Evolutionary conservation across 1,284 basidiomycete genomes (phyloP).

Genomic region (Apiotrichum montevideense): DNA sequence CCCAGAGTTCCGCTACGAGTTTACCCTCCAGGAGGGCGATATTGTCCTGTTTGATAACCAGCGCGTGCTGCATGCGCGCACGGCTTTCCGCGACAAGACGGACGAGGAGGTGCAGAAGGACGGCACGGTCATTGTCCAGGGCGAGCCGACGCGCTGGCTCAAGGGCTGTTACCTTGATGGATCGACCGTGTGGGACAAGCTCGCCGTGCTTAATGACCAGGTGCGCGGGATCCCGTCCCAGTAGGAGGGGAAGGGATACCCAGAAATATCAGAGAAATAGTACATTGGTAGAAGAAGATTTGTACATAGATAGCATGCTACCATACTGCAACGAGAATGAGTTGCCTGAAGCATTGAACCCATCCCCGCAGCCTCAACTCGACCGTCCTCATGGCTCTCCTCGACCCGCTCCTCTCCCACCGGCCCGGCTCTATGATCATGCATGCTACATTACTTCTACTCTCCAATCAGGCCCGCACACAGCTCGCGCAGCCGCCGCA

Average conservation of each 20-base stretch:
- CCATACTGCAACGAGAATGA: too few relatives aligned
- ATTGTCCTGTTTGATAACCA: conserved; percentile 90
- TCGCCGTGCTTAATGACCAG: conserved; percentile 23
- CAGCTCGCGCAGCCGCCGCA: conserved; percentile 40
- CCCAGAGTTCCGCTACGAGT: conserved; percentile 56
- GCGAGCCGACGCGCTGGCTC: conserved; percentile 65
- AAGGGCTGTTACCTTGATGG: conserved; percentile 83
- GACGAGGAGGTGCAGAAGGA: conserved; percentile 24
- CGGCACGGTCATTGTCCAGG: conserved; percentile 42
- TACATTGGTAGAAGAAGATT: too few relatives aligned
- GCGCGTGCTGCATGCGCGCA: conserved; percentile 82
- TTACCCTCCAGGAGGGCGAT: conserved; percentile 74
- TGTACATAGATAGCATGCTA: too few relatives aligned
- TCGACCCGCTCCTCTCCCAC: too few relatives aligned
- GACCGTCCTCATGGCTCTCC: too few relatives aligned
- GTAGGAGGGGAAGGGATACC: conserved; percentile 45
- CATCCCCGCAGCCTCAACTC: too few relatives aligned
- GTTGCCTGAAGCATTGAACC: too few relatives aligned
- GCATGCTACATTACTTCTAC: conserved; percentile 2
- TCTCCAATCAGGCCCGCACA: conserved; percentile 16
- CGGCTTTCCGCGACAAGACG: conserved; percentile 59
- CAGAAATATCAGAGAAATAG: too few relatives aligned
- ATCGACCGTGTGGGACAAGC: conserved; percentile 62
- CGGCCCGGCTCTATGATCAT: neutral
- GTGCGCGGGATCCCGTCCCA: conserved; percentile 5